A percentile compares a stretch with the other conserved stretches of the same genome.
Evolutionary conservation across 2,329 filamentous ascomycete genomes (phyloP).

Genomic region (Hypoxylon sp.): DNA sequence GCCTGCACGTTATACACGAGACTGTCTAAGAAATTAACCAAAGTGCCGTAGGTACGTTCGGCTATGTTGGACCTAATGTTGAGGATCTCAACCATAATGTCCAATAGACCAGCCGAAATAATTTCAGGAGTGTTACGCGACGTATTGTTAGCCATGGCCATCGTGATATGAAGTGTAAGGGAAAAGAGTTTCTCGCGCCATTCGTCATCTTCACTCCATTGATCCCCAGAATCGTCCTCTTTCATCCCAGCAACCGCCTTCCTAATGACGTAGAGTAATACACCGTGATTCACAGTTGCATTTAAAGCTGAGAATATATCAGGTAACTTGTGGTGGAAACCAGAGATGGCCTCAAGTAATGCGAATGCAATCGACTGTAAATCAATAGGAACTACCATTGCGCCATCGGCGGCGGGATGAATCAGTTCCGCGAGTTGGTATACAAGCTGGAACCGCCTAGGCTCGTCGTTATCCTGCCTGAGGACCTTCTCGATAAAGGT

Average conservation of each 20-base stretch:
- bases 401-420: slow-evolving; percentile 81
- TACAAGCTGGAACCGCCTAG: slow-evolving; percentile 87
- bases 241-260: slow-evolving; percentile 90
- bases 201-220: slow-evolving; percentile 80
- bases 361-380: slow-evolving; percentile 87
- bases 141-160: slow-evolving; percentile 70
- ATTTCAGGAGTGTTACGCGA: slow-evolving; percentile 71
- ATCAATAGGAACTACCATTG: slow-evolving; percentile 77
- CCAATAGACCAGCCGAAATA: slow-evolving; percentile 89
- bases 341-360: slow-evolving; percentile 87
- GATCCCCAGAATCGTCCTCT: slow-evolving; percentile 69
- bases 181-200: slow-evolving; percentile 93
- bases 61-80: slow-evolving; percentile 86
- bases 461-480: slow-evolving; percentile 90
- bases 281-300: slow-evolving; percentile 95
- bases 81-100: slow-evolving; percentile 90
- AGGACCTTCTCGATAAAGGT: slow-evolving; percentile 90
- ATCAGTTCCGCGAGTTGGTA: slow-evolving; percentile 95
- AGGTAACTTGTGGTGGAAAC: slow-evolving; percentile 79
- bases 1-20: slow-evolving; percentile 89
- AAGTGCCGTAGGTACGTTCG: slow-evolving; percentile 84
- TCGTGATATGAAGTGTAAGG: slow-evolving; percentile 85
- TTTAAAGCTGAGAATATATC: slow-evolving; percentile 94
- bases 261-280: slow-evolving; percentile 91
- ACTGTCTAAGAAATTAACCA: slow-evolving; percentile 89